A percentile compares a stretch with the other conserved stretches of the same genome.
phyloP scores from a whole-genome alignment of 225 moss, liverwort and hornwort species.

The Pseudisothecium myosuroides region DNA sequence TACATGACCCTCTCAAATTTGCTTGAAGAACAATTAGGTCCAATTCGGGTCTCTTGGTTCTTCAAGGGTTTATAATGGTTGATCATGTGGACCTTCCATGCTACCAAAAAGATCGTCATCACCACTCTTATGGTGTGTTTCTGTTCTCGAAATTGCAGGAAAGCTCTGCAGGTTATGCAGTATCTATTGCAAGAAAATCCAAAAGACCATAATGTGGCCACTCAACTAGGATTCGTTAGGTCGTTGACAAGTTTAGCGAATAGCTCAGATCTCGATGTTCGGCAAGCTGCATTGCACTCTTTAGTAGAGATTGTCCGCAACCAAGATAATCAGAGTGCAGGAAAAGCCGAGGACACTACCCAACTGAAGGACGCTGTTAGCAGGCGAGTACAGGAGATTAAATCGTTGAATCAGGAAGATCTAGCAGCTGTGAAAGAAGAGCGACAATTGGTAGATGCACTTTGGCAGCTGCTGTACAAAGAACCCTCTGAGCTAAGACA shows the following conservation, averaged over 20 bases:
- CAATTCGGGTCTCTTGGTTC: not conserved
- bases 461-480: slow-evolving; percentile 62
- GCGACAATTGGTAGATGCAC: slow-evolving; percentile 51
- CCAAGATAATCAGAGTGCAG: slow-evolving; percentile 8
- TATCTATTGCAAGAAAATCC: slow-evolving; percentile 76
- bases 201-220: slow-evolving; percentile 60
- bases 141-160: slow-evolving; percentile 33
- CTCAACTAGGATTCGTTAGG: slow-evolving; percentile 58
- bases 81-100: not conserved
- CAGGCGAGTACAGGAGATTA: slow-evolving; percentile 54
- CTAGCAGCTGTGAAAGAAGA: slow-evolving; percentile 77
- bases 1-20: not conserved
- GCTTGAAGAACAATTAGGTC: not conserved
- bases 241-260: slow-evolving; percentile 46
- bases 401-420: slow-evolving; percentile 43
- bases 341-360: slow-evolving; percentile 25
- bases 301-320: slow-evolving; percentile 56
- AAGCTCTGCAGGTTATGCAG: slow-evolving; percentile 76
- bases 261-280: slow-evolving; percentile 59
- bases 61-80: not conserved
- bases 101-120: not conserved
- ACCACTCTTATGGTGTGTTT: not conserved
- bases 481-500: slow-evolving; percentile 56
- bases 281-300: slow-evolving; percentile 62
- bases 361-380: slow-evolving; percentile 47